phyloP scores from a whole-genome alignment of 192 early-diverging fungal genomes.

The Coemansia sp. region DNA sequence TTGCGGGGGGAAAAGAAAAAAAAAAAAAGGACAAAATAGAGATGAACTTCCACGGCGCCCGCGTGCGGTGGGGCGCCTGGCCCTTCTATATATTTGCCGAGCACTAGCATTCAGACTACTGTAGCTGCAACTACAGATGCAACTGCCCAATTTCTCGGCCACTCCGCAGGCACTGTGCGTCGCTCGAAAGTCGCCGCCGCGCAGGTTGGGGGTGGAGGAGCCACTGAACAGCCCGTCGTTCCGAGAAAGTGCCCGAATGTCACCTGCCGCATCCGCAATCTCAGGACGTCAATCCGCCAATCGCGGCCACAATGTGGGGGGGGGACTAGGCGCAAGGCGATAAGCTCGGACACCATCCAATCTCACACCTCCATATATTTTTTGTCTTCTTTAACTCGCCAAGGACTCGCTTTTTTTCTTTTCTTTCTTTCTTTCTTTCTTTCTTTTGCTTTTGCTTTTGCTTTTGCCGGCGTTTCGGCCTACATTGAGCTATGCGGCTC shows the following conservation, averaged over 20 bases:
- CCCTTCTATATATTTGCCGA: constrained; percentile 1
- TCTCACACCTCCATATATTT: too few species aligned
- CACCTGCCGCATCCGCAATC: background rate
- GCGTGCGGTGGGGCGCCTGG: constrained; percentile 2
- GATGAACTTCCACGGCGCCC: background rate
- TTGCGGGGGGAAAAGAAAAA: constrained; percentile 1
- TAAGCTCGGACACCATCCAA: background rate
- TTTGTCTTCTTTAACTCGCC: background rate
- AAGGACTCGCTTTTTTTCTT: background rate
- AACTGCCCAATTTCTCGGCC: constrained; percentile 6
- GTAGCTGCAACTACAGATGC: background rate
- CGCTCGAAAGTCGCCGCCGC: background rate
- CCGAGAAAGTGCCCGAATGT: constrained; percentile 1
- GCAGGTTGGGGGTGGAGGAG: background rate
- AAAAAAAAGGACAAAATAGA: background rate
- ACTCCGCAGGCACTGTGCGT: background rate
- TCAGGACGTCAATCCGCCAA: background rate
- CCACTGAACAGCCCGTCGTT: background rate
- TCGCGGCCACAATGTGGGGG: background rate
- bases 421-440: background rate
- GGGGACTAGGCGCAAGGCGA: background rate
- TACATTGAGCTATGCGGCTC: constrained; percentile 37
- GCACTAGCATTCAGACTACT: background rate
- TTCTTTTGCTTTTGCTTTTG: background rate
- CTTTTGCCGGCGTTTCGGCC: background rate